Percentiles rank a stretch among this genome's conserved stretches.
Evolutionary conservation across 768 basidiomycete genomes (phyloP).

Genomic region (Phylloporus arenicola): DNA sequence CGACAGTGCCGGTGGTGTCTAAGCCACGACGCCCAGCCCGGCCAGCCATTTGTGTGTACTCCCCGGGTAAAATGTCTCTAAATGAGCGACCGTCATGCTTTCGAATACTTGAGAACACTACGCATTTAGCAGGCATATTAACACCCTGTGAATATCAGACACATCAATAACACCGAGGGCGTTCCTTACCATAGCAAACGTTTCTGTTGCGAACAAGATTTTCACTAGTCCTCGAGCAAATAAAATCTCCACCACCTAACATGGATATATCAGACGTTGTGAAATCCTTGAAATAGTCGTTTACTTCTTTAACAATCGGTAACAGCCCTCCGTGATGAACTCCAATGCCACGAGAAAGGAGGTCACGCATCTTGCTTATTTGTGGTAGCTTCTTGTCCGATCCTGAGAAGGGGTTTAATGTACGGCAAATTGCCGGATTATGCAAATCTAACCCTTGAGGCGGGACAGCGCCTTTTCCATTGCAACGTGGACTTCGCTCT

Average conservation of each 20-base stretch:
- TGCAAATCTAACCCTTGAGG: conserved; percentile 63
- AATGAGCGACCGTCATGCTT: conserved; percentile 95
- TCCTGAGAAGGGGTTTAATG: conserved; percentile 41
- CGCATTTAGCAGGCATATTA: conserved; percentile 97
- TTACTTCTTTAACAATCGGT: conserved; percentile 94
- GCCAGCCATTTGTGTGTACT: conserved; percentile 99
- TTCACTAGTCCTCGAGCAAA: conserved; percentile 96
- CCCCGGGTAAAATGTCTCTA: conserved; percentile 84
- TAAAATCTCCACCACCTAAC: conserved; percentile 88
- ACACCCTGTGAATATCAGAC: conserved; percentile 63
- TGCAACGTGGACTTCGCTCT: conserved; percentile 93
- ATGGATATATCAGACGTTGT: conserved; percentile 6
- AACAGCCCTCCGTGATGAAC: conserved; percentile 96
- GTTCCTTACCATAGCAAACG: conserved; percentile 87
- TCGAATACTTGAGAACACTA: conserved; percentile 90
- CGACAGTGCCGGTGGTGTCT: conserved; percentile 92
- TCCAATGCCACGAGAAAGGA: conserved; percentile 89
- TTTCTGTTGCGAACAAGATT: conserved; percentile 96
- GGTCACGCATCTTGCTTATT: conserved; percentile 82
- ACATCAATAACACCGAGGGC: not conserved
- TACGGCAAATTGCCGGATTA: not conserved
- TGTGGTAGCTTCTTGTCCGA: conserved; percentile 92
- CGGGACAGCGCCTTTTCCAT: conserved; percentile 89
- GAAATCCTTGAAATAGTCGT: conserved; percentile 8
- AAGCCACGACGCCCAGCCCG: conserved; percentile 94